Evolutionary conservation across 495 filamentous ascomycete genomes (phyloP).

Genomic region (Pseudevernia furfuracea): DNA sequence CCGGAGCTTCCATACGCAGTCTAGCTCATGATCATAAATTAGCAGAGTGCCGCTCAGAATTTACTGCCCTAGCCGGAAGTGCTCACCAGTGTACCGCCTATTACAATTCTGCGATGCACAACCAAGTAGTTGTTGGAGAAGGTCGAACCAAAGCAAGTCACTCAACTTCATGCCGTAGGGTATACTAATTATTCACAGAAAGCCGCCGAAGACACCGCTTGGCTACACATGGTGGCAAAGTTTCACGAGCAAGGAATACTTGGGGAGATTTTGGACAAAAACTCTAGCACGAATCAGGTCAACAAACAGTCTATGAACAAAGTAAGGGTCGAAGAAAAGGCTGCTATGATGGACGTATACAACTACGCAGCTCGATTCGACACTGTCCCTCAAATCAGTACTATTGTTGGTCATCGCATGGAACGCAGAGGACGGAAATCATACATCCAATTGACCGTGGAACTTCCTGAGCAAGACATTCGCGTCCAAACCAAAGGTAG

Average conservation of each 20-base stretch:
- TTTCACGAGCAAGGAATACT: constrained; percentile 30
- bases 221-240: constrained; percentile 31
- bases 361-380: constrained; percentile 44
- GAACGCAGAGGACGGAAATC: constrained; percentile 14
- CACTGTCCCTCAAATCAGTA: constrained; percentile 31
- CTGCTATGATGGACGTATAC: constrained; percentile 39
- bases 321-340: constrained; percentile 27
- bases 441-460: constrained; percentile 32
- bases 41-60: constrained; percentile 21
- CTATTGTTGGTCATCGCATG: constrained; percentile 14
- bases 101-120: constrained; percentile 25
- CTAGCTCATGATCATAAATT: constrained; percentile 21
- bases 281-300: constrained; percentile 23
- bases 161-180: neutral
- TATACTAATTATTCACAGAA: constrained; percentile 27
- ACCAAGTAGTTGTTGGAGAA: constrained; percentile 30
- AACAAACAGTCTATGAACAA: constrained; percentile 19
- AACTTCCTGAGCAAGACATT: constrained; percentile 39
- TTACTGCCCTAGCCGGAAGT: constrained; percentile 12
- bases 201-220: constrained; percentile 32
- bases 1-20: constrained; percentile 28
- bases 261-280: constrained; percentile 25
- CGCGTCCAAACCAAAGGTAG: constrained; percentile 28
- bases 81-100: constrained; percentile 26
- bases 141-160: constrained; percentile 28